Percentiles rank a stretch among this genome's conserved stretches.
Evolutionary conservation across 768 basidiomycete genomes (phyloP).

Genomic region (Scleroderma citrinum): DNA sequence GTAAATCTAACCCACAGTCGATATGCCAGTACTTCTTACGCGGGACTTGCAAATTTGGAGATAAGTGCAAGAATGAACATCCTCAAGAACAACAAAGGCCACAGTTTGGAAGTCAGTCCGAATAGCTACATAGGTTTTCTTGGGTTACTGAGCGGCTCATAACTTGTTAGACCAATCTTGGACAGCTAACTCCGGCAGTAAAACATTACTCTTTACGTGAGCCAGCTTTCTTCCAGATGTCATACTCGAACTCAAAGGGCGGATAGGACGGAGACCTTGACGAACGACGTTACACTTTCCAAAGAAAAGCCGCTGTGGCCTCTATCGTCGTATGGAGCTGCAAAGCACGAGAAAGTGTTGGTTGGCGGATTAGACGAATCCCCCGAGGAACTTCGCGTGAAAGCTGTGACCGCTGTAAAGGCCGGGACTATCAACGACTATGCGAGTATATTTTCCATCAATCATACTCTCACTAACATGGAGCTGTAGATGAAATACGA

Average conservation of each 20-base stretch:
- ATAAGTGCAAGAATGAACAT: conserved; percentile 62
- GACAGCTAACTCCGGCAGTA: conserved; percentile 28
- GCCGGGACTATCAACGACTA: conserved; percentile 59
- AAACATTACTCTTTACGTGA: conserved; percentile 36
- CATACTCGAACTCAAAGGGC: conserved; percentile 1
- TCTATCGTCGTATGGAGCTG: conserved; percentile 70
- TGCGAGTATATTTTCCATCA: conserved; percentile 39
- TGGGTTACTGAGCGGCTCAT: conserved; percentile 5
- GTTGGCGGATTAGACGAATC: conserved; percentile 65
- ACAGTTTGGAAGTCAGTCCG: conserved; percentile 48
- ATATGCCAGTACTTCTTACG: conserved; percentile 60
- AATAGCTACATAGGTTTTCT: conserved; percentile 5
- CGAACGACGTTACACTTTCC: conserved; percentile 51
- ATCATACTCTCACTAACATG: conserved; percentile 1
- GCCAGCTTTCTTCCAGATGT: conserved; percentile 4
- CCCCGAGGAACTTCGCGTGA: conserved; percentile 71
- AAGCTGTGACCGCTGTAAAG: conserved; percentile 50
- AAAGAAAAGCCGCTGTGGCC: conserved; percentile 76
- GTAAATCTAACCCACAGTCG: conserved; percentile 27
- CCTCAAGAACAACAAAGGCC: conserved; percentile 30
- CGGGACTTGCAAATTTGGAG: conserved; percentile 63
- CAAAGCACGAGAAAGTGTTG: conserved; percentile 66
- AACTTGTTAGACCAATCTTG: conserved; percentile 35
- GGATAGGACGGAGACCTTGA: conserved; percentile 54
- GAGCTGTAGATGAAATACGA: conserved; percentile 51